Base-by-base conservation (phyloP, 208 protist genomes). In the Leishmania lainsoni region DNA sequence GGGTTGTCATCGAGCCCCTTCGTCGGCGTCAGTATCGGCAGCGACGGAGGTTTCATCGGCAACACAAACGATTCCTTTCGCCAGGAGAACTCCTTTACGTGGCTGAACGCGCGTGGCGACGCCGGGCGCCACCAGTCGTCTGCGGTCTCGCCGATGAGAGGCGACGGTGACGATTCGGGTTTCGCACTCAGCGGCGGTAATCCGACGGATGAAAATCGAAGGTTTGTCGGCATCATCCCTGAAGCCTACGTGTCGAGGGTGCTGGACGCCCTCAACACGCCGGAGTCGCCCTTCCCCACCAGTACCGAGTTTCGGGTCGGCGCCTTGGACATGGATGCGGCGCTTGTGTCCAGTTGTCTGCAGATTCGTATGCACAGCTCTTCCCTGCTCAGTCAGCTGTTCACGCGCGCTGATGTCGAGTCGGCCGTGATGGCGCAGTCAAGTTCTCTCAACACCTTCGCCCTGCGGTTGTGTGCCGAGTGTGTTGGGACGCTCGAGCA, bases 401-500 rank as follows among this genome's bases (percentile, higher is more conserved):
- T 83, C 29, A 89, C 90, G 35, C 83, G 84, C 58, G 80, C 85
- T 17, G 91, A 95, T 63, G 80, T 88, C 45, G 90, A 93, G 79
- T 81, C 83, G 32, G 83, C 87, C 32, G 83, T 94, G 45, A 89
- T 94, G 81, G 78, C 86, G 32, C 83, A 90, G 65, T 84, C 80
- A 3, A 52, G 84, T n/a, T 74, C 81, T 29, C 83, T 92, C 16
- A 78, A 84, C 58, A 92, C 89, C n/a, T 93, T 95, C 78, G 87
- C 90, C 54, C 75, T 87, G 35, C 86, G 92, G 17, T 76, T 96
- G 54, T 85, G 89, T 42, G 84, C 84, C 65, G 86, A 84, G 68
- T 95, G 87, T 75, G 83, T 95, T 39, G 81, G 83, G 51, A 88
- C 90, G 52, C 85, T 97, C 45, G 93, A 96, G 83, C 81, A 95